Percentiles rank a stretch among this genome's conserved stretches.
Evolutionary conservation across 1,139 yeast genomes (phyloP).

Genomic region (Geotrichum australiense): DNA sequence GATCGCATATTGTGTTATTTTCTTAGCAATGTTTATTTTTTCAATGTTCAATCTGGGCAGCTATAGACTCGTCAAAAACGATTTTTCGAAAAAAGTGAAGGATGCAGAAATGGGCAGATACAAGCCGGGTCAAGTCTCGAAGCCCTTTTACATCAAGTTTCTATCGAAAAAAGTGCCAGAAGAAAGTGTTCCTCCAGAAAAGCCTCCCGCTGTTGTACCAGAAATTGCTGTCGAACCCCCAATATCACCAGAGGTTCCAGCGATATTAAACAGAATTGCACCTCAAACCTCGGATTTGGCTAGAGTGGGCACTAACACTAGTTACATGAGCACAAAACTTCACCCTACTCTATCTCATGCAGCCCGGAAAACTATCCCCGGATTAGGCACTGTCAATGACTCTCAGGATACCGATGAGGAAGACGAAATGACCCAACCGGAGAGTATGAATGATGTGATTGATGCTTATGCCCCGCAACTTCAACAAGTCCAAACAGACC

Average conservation of each 20-base stretch:
- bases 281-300: not conserved
- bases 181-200: no score
- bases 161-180: no score
- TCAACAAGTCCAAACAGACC: not conserved
- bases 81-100: conserved; percentile 38
- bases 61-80: conserved; percentile 61
- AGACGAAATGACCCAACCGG: not conserved
- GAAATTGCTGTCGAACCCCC: no score
- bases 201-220: no score
- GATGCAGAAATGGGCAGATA: conserved; percentile 12
- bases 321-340: not conserved
- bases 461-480: conserved; percentile 6
- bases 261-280: no score
- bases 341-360: not conserved
- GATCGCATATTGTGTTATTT: conserved; percentile 79
- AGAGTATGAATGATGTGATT: conserved; percentile 12
- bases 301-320: not conserved
- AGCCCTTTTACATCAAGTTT: no score
- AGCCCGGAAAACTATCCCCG: conserved; percentile 11
- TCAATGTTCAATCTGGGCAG: conserved; percentile 74
- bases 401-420: not conserved
- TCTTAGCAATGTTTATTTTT: conserved; percentile 62
- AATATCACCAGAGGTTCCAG: no score
- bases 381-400: conserved; percentile 9
- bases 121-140: conserved; percentile 6